These are phyloP conservation scores for Hymenoscyphus fructigenus DNA, from an alignment of 2,329 filamentous ascomycete genomes.

Conservation along the genomic window DNA sequence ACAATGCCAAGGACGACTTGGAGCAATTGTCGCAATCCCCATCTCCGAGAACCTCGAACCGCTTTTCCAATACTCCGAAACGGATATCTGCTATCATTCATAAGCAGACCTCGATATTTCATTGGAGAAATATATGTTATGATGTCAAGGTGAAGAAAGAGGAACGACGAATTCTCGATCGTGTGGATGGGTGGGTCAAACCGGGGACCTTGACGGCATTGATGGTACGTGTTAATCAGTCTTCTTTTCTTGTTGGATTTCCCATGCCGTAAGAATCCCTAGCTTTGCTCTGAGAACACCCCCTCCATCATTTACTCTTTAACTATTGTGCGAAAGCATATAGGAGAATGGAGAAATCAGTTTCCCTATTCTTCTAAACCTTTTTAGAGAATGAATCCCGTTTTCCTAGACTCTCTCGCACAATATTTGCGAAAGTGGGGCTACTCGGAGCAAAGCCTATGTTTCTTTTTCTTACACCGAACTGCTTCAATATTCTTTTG, in stretches of 20 bases:
- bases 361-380: too few relatives aligned
- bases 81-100: constrained; percentile 16
- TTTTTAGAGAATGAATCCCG: too few relatives aligned
- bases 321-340: too few relatives aligned
- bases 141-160: constrained; percentile 64
- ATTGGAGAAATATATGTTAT: constrained; percentile 55
- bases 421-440: too few relatives aligned
- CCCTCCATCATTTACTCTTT: too few relatives aligned
- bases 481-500: constrained; percentile 2
- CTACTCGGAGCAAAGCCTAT: too few relatives aligned
- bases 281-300: too few relatives aligned
- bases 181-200: constrained; percentile 69
- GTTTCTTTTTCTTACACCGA: too few relatives aligned
- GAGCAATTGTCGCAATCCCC: not conserved
- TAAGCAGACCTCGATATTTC: constrained; percentile 31
- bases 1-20: constrained; percentile 4
- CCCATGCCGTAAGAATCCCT: too few relatives aligned
- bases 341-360: too few relatives aligned
- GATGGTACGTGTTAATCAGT: constrained; percentile 43
- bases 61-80: not conserved
- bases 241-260: not conserved
- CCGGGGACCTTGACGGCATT: constrained; percentile 65
- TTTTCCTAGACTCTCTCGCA: too few relatives aligned
- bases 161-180: constrained; percentile 63
- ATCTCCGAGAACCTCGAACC: not conserved